phyloP scores from a whole-genome alignment of 2,329 filamentous ascomycete genomes.

The Decorospora gaudefroyi region DNA sequence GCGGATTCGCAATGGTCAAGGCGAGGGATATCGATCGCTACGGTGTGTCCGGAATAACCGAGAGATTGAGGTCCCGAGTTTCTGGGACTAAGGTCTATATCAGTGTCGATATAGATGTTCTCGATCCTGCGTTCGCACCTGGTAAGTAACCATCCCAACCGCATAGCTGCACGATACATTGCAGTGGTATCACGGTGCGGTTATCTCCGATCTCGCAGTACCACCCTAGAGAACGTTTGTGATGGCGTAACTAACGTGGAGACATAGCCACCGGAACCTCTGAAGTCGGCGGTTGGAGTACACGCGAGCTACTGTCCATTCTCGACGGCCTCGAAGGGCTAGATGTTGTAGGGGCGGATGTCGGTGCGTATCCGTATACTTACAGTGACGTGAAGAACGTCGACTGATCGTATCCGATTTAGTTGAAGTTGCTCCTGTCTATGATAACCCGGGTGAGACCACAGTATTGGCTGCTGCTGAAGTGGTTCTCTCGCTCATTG shows the following conservation, averaged over 20 bases:
- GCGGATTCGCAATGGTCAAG: constrained; percentile 62
- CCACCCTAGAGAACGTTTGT: background rate
- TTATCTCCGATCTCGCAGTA: background rate
- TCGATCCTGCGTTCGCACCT: constrained; percentile 61
- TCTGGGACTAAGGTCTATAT: constrained; percentile 60
- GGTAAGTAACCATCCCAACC: constrained; percentile 42
- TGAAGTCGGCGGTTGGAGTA: constrained; percentile 66
- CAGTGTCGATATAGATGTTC: constrained; percentile 61
- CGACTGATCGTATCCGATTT: constrained; percentile 6
- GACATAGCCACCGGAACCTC: constrained; percentile 60
- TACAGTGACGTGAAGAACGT: background rate
- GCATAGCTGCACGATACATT: background rate
- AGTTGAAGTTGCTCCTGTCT: constrained; percentile 66
- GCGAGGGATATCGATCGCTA: constrained; percentile 60
- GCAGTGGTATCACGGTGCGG: background rate
- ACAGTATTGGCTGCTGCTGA: constrained; percentile 62
- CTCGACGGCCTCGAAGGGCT: constrained; percentile 63
- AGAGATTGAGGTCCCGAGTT: constrained; percentile 57
- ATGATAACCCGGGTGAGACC: constrained; percentile 64
- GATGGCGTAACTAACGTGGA: constrained; percentile 1
- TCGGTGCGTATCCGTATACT: constrained; percentile 49
- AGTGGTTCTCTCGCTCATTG: constrained; percentile 57
- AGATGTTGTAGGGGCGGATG: constrained; percentile 63
- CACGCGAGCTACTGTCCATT: constrained; percentile 62
- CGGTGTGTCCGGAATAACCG: constrained; percentile 55